Evolutionary conservation across 2,329 filamentous ascomycete species (phyloP).

Genomic region (Diplocarpon rosae): DNA sequence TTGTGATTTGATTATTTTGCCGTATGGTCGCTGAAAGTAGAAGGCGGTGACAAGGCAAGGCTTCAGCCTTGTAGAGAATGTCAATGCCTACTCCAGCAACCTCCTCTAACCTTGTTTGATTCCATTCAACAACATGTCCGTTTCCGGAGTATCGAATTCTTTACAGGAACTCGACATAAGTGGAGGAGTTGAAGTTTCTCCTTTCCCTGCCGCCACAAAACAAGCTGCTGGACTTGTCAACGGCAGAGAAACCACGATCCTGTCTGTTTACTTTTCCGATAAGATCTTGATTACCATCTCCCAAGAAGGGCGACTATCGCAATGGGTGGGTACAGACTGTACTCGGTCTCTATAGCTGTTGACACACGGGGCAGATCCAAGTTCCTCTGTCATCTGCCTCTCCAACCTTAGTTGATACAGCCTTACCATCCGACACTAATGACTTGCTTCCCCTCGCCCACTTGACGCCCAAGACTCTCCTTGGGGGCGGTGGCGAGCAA

Average conservation of each 20-base stretch:
- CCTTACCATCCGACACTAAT: constrained; percentile 26
- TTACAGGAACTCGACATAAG: constrained; percentile 8
- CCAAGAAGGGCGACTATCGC: constrained; percentile 73
- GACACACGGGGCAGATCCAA: constrained; percentile 47
- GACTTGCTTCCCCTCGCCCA: constrained; percentile 61
- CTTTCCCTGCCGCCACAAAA: constrained; percentile 24
- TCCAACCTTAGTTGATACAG: constrained; percentile 47
- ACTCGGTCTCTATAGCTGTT: background rate
- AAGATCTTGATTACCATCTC: constrained; percentile 85
- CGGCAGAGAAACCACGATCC: constrained; percentile 60
- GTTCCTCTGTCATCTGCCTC: constrained; percentile 64
- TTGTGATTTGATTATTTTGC: constrained; percentile 1
- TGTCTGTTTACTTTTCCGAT: constrained; percentile 67
- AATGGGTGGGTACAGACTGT: constrained; percentile 59
- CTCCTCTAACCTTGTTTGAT: too few species aligned
- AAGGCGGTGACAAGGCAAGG: constrained; percentile 8
- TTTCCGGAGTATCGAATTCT: constrained; percentile 8
- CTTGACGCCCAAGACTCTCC: constrained; percentile 74
- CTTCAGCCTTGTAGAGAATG: constrained; percentile 12
- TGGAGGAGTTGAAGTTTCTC: constrained; percentile 12
- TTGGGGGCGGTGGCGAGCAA: constrained; percentile 71
- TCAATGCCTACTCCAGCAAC: background rate
- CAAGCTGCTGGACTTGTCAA: constrained; percentile 50
- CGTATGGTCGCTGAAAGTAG: background rate
- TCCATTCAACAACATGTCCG: constrained; percentile 10